phyloP scores from a whole-genome alignment of 2,329 filamentous ascomycete species.

The Pyrenophora tritici-repentis region DNA sequence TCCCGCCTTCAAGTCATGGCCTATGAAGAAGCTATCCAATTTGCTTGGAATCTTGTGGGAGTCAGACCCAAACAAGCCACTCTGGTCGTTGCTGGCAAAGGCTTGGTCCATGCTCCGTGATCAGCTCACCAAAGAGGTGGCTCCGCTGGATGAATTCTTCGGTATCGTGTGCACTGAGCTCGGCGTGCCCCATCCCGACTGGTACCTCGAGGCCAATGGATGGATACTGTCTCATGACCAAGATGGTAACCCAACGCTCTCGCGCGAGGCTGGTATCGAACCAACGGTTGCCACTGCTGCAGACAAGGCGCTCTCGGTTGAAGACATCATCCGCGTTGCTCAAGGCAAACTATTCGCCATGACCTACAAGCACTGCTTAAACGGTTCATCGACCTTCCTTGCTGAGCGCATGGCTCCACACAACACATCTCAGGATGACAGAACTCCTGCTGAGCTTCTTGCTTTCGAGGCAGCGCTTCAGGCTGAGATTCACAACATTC shows the following conservation, averaged over 20 bases:
- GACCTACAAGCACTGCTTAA: conserved; percentile 13
- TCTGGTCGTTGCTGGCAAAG: conserved; percentile 60
- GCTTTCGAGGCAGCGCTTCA: conserved; percentile 9
- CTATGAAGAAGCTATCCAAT: conserved; percentile 60
- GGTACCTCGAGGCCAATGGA: conserved; percentile 55
- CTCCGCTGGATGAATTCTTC: conserved; percentile 57
- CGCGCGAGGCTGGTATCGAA: conserved; percentile 18
- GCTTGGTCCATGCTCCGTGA: conserved; percentile 62
- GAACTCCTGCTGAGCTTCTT: conserved; percentile 12
- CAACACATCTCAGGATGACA: conserved; percentile 21
- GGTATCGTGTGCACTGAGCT: conserved; percentile 53
- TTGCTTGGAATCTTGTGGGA: conserved; percentile 58
- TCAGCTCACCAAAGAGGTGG: conserved; percentile 53
- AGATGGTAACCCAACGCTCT: conserved; percentile 24
- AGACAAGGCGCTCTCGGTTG: conserved; percentile 39
- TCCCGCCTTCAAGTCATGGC: conserved; percentile 49
- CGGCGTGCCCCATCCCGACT: conserved; percentile 52
- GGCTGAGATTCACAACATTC: conserved; percentile 10
- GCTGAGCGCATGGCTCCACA: conserved; percentile 18
- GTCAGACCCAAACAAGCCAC: conserved; percentile 55
- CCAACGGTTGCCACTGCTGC: conserved; percentile 17
- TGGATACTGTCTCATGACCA: conserved; percentile 50
- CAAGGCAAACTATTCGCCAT: conserved; percentile 30
- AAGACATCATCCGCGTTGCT: conserved; percentile 35
- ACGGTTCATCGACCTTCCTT: conserved; percentile 24